Percentiles rank a stretch among this genome's conserved stretches.
Evolutionary conservation across 208 protist genomes (phyloP).

Genomic region (Crithidia mellificae): DNA sequence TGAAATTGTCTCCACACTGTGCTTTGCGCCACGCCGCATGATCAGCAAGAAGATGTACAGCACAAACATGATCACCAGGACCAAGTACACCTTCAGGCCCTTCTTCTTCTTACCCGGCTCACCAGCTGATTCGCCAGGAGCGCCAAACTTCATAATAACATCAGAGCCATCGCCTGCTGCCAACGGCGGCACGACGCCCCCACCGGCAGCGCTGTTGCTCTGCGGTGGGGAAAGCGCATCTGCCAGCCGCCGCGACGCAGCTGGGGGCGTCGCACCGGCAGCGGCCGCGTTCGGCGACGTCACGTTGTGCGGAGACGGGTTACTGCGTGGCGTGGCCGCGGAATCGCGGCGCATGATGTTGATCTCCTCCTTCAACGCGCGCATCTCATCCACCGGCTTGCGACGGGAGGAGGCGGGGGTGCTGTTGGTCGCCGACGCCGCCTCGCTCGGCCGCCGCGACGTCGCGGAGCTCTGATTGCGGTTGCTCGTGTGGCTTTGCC

Average conservation of each 20-base stretch:
- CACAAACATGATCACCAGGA: constrained; percentile 42
- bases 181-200: no score
- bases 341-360: constrained; percentile 30
- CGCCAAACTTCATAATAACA: constrained; percentile 23
- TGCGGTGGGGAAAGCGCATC: neutral
- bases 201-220: neutral
- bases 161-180: constrained; percentile 2
- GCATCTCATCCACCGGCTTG: constrained; percentile 45
- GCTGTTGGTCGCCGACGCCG: neutral
- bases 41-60: constrained; percentile 36
- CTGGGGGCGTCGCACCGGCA: neutral
- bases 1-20: neutral
- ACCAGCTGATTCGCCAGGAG: neutral
- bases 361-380: constrained; percentile 48
- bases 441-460: neutral
- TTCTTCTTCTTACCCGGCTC: constrained; percentile 3
- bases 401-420: constrained; percentile 4
- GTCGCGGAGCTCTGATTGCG: neutral
- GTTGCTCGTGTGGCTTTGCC: neutral
- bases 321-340: neutral
- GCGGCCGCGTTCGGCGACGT: neutral
- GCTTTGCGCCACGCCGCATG: constrained; percentile 20
- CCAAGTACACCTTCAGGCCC: constrained; percentile 39
- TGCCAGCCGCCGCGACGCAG: neutral
- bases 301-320: neutral